Percentiles rank a stretch among this genome's conserved stretches.
Conservation (phyloP, 1,139 yeast species). For the Candida sojae region DNA sequence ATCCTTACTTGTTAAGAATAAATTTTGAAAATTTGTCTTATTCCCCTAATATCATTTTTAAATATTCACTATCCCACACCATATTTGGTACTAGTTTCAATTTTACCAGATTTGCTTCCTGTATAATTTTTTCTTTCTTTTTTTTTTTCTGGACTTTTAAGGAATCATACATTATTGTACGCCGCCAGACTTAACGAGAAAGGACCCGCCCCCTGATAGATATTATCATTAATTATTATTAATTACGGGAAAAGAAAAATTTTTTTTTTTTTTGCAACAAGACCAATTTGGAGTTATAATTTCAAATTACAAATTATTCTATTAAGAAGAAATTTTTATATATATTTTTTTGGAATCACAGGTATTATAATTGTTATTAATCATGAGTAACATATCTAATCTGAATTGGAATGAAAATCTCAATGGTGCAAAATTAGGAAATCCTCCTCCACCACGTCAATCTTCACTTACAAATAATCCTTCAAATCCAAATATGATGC, state of each 20-base stretch:
- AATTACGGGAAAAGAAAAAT: neutral
- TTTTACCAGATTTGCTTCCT: neutral
- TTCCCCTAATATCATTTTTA: too few species aligned
- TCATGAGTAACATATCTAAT: slow-evolving; percentile 1
- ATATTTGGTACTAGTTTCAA: too few species aligned
- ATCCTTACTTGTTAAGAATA: too few species aligned
- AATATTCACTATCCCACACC: too few species aligned
- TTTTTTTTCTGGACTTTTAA: neutral
- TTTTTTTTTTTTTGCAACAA: slow-evolving; percentile 2
- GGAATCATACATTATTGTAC: slow-evolving; percentile 1
- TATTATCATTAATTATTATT: neutral
- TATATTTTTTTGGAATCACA: neutral
- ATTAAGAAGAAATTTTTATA: neutral
- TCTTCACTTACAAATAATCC: neutral
- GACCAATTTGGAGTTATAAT: neutral
- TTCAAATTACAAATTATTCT: neutral
- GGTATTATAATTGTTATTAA: neutral
- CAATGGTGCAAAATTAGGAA: neutral
- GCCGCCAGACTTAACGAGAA: neutral
- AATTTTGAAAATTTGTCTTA: too few species aligned
- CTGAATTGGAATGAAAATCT: slow-evolving; percentile 3
- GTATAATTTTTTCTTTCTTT: neutral
- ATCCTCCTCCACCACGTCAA: slow-evolving; percentile 1
- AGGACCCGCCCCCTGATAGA: neutral
- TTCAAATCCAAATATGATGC: neutral